phyloP scores from a whole-genome alignment of 1,284 basidiomycete species.

The Abortiporus biennis region DNA sequence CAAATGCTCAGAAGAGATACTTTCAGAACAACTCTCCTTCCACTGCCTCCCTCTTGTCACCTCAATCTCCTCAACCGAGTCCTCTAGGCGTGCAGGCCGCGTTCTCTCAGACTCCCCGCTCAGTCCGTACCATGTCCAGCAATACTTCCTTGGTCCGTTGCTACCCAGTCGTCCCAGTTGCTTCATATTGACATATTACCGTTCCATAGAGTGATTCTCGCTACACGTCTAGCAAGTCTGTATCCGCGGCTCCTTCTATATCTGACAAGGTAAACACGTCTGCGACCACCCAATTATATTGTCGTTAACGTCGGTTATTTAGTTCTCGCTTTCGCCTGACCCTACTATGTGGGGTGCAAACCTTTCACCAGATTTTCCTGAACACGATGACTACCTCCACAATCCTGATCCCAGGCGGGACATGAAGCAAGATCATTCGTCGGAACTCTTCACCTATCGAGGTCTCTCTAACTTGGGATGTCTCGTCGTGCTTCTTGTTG shows the following conservation, averaged over 20 bases:
- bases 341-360: conserved; percentile 67
- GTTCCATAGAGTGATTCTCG: conserved; percentile 37
- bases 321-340: conserved; percentile 75
- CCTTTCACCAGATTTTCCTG: conserved; percentile 48
- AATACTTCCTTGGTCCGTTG: conserved; percentile 35
- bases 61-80: conserved; percentile 17
- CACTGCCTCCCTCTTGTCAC: conserved; percentile 45
- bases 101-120: conserved; percentile 35
- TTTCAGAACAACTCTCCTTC: conserved; percentile 34
- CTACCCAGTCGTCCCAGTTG: conserved; percentile 5
- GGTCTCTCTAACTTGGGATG: conserved; percentile 78
- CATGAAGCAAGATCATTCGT: conserved; percentile 52
- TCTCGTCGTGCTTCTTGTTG: conserved; percentile 54
- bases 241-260: conserved; percentile 25
- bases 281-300: conserved; percentile 18
- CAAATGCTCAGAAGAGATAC: conserved; percentile 18
- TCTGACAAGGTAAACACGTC: conserved; percentile 30
- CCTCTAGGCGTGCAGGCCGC: conserved; percentile 35
- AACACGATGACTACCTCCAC: conserved; percentile 70
- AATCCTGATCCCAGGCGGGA: conserved; percentile 76
- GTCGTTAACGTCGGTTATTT: conserved; percentile 26
- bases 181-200: conserved; percentile 2
- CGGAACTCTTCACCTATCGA: conserved; percentile 65
- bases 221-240: conserved; percentile 26
- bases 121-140: conserved; percentile 34